A percentile compares a stretch with the other conserved stretches of the same genome.
Conservation (phyloP, 2,329 filamentous ascomycete species). For the Ophiocordyceps polyrhachis-furcata region DNA sequence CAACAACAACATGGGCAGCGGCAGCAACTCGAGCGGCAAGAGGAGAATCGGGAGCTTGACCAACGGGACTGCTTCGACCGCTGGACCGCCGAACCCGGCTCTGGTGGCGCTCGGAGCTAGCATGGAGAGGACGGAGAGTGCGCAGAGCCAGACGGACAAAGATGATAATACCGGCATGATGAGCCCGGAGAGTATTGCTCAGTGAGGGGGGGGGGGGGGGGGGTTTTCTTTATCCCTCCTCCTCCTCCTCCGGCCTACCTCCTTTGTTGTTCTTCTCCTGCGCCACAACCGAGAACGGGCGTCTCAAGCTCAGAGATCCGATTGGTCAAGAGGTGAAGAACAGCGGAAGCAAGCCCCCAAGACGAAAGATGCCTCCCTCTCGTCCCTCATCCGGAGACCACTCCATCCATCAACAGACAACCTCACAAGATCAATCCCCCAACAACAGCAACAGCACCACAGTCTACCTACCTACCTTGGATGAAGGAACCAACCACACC, state of each 20-base stretch:
- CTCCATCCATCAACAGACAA: too few relatives aligned
- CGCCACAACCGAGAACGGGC: too few relatives aligned
- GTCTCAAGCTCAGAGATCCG: too few relatives aligned
- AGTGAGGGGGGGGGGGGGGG: conserved; percentile 11
- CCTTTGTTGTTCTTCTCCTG: too few relatives aligned
- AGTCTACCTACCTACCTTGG: too few relatives aligned
- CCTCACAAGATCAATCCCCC: too few relatives aligned
- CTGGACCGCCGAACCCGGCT: conserved; percentile 18
- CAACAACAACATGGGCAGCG: conserved; percentile 35
- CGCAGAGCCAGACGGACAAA: conserved; percentile 46
- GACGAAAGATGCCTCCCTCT: neutral
- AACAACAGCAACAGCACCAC: too few relatives aligned
- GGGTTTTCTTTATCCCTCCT: neutral
- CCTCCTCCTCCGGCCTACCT: too few relatives aligned
- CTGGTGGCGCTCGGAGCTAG: conserved; percentile 20
- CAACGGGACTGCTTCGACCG: conserved; percentile 13
- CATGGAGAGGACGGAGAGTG: conserved; percentile 42
- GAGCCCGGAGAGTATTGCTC: conserved; percentile 60
- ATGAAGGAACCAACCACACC: too few relatives aligned
- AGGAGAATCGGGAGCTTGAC: conserved; percentile 34
- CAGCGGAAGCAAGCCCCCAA: neutral
- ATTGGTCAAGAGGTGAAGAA: too few relatives aligned
- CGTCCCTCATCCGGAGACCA: too few relatives aligned
- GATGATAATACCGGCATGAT: conserved; percentile 59
- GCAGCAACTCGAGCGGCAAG: conserved; percentile 15